Evolutionary conservation across 306 rosid species (phyloP), one percentile per base, ranked within the genome.

Genomic region (Erythrophleum fordii): DNA sequence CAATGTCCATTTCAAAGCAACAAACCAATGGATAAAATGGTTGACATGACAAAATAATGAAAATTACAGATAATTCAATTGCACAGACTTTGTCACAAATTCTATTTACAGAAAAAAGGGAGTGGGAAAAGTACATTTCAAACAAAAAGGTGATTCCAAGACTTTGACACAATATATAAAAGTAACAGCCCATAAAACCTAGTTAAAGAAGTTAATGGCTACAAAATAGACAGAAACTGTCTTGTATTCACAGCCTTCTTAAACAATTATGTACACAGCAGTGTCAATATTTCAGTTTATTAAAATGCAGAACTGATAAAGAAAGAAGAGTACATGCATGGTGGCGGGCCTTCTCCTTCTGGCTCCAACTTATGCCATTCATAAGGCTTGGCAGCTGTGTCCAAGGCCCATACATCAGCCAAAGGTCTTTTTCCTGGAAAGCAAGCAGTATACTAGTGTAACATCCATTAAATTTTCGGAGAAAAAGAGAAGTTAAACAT

Each of bases 311-410:
- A 69, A 62, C 73, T 77, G 39, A 55, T 28, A 79, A 76, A 80
- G 72, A 83, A 46, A 81, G 76, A 70, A 75, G 78, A 64, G 77
- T 90, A 96, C 99, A 96, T 96, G 99, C 99, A 96, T 75, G 99
- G 99, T 80, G 99, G 99, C 25, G 99, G 99, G 72, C 98, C 99
- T 89, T 96, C 99, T 73, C 99, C 99, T 85, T 96, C 99, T 39
- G 99, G 99, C 81, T 93, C 99, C 90, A 96, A 85, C 88, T 93
- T 96, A 69, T 98, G 99, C 99, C 99, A 96, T 80, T 96, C 99
- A 72, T 96, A 96, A 83, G 99, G 99, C 85, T 96, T 96, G 66
- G 99, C 99, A 81, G 99, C 99, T 20, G 99, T 96, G 87, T 96
- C 99, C 75, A 96, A 69, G 16, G 99, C 99, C 99, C 99, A 96